Evolutionary conservation across 306 rosid genomes (phyloP), one percentile per base, ranked within the genome.

Genomic region (Oemleria cerasiformis): DNA sequence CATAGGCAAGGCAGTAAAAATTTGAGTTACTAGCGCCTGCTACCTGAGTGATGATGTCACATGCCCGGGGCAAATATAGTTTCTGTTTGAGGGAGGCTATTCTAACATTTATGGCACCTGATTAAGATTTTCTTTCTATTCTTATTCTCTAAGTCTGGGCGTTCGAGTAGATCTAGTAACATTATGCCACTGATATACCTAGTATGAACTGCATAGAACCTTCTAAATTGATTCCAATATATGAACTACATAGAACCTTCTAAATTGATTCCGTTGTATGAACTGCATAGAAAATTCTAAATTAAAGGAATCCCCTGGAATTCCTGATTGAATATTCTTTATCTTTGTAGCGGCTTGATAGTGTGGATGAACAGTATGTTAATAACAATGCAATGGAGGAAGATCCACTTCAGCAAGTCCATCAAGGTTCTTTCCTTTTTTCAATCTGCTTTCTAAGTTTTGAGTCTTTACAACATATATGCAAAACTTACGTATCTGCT

Each of bases 301-400:
- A 36, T 12, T 36, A 20, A 45, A 55, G 23, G 77, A 73, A 67
- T 54, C 49, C 56, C 6, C 58, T 66, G 44, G 15, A 49, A 21
- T 65, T 58, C 57, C 55, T 25, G 34, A 60, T 73, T 74, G 57
- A 72, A 50, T 70, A 16, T 34, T 65, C 39, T 79, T 57, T 73
- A 53, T 71, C 42, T 82, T 72, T 81, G 79, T 81, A 91, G 98
- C 84, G 83, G 66, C 92, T 93, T 74, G 98, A 90, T 68, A 77
- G 78, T 39, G 82, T 93, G 47, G 88, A 86, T 63, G 97, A 85
- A 77, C 73, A 81, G 8, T 80, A 70, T 71, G 60, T 73, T 62
- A 67, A 41, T 30, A 78, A 72, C 25, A 83, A 75, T 38, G 73
- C 73, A 23, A 41, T 60, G 73, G 86, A 76, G 75, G 85, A 77